A percentile compares a stretch with the other conserved stretches of the same genome.
These are phyloP conservation scores for Saitozyma podzolica DNA, from an alignment of 768 basidiomycete genomes.

Conservation along the genomic window DNA sequence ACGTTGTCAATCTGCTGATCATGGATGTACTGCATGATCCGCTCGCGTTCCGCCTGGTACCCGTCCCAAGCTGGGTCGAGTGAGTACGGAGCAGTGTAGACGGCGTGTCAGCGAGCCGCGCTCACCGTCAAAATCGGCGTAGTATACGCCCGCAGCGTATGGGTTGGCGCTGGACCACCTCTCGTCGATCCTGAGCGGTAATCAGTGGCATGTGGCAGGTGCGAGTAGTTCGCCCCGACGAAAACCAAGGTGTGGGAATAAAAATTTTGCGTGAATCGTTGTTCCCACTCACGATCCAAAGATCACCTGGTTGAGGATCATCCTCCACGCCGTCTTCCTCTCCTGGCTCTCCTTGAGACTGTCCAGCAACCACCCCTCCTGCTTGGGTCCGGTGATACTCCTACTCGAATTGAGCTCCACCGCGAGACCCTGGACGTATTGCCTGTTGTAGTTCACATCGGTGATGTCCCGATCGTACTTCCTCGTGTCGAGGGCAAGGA, in stretches of 20 bases:
- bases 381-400: constrained; percentile 61
- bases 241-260: neutral
- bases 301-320: constrained; percentile 64
- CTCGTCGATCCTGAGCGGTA: constrained; percentile 52
- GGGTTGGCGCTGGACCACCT: constrained; percentile 50
- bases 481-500: constrained; percentile 66
- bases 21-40: constrained; percentile 4
- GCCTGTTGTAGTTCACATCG: constrained; percentile 62
- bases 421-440: constrained; percentile 56
- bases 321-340: constrained; percentile 61
- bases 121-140: constrained; percentile 53
- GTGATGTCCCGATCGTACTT: constrained; percentile 60
- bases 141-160: constrained; percentile 19
- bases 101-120: neutral
- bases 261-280: neutral
- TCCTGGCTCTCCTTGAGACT: constrained; percentile 58
- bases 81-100: neutral
- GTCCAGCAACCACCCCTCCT: constrained; percentile 62
- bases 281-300: constrained; percentile 49
- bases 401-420: constrained; percentile 53
- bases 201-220: neutral
- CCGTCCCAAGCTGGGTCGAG: constrained; percentile 59
- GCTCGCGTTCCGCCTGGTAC: constrained; percentile 8
- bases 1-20: constrained; percentile 12
- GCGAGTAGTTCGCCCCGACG: no score